phyloP scores from a whole-genome alignment of 2,329 filamentous ascomycete genomes.

The Fusarium sp. region DNA sequence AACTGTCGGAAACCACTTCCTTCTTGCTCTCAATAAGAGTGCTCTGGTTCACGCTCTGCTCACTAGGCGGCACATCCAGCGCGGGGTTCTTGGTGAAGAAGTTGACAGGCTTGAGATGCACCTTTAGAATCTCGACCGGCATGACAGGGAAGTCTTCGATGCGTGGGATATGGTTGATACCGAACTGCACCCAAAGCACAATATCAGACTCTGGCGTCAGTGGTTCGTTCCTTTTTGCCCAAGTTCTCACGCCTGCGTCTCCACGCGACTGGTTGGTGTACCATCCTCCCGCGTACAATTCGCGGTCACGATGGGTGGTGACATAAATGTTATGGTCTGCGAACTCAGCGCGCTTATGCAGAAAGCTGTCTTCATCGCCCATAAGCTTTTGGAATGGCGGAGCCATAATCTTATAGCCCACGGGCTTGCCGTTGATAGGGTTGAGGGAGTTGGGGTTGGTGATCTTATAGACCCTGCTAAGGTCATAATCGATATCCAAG shows the following conservation, averaged over 20 bases:
- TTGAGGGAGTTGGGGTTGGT: constrained; percentile 52
- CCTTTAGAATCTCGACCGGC: constrained; percentile 33
- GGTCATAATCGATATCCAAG: constrained; percentile 57
- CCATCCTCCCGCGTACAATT: constrained; percentile 61
- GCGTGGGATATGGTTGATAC: constrained; percentile 59
- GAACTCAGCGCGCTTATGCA: constrained; percentile 54
- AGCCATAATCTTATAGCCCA: constrained; percentile 61
- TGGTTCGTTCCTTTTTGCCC: constrained; percentile 48
- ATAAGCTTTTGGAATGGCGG: constrained; percentile 58
- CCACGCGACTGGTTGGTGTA: constrained; percentile 60
- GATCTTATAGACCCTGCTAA: constrained; percentile 61
- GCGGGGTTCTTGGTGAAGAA: constrained; percentile 60
- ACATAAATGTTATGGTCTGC: constrained; percentile 60
- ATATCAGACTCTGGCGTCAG: constrained; percentile 78
- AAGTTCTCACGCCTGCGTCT: constrained; percentile 45
- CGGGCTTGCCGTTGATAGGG: constrained; percentile 50
- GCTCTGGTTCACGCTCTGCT: constrained; percentile 30
- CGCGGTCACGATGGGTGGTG: constrained; percentile 59
- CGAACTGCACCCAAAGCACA: constrained; percentile 60
- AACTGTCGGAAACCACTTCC: not conserved
- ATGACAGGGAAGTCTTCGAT: constrained; percentile 63
- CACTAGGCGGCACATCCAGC: constrained; percentile 52
- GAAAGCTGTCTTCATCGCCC: constrained; percentile 55
- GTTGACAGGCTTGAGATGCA: constrained; percentile 51
- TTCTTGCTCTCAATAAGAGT: constrained; percentile 14